Evolutionary conservation across 2,329 filamentous ascomycete genomes (phyloP), one percentile per base, ranked within the genome.

Genomic region (Alternaria viburni): DNA sequence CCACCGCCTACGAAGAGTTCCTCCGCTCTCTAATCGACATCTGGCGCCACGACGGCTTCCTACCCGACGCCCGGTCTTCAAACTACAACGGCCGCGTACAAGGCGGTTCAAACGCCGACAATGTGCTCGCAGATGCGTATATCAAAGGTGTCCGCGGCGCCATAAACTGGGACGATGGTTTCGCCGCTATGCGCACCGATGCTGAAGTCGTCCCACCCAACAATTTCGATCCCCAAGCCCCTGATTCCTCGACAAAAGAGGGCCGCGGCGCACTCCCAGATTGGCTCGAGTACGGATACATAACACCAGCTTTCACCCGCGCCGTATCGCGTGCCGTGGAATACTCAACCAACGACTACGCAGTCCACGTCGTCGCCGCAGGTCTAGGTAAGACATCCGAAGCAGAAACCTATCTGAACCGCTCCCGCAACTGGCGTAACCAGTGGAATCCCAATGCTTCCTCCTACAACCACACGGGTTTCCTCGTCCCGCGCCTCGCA

Each of bases 41-140:
- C 69, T 92, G 87, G 86, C 82, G 87, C 58, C 80, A 88, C 64
- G 88, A 89, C 6, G 88, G 88, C 5, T 91, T 85, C 69, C 81
- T 90, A 72, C 89, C 89, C 0, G 89, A 91, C 69, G 89, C 84
- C 0, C 86, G 90, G 11, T 91, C 88, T 0, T 90, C 87, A 2
- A 89, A 91, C 76, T 90, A 83, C 80, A 92, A 91, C 65, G 90
- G 90, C 10, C 86, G 87, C 15, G 87, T 88, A 0, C 90, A 92
- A 74, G 90, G 89, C 11, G 90, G 90, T 8, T 90, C 86, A 12
- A 92, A 92, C 70, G 86, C 87, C 5, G 90, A 93, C 74, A 92
- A 90, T 60, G 86, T 93, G 5, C 85, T 93, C 15, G 90, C 90
- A 3, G 90, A 93, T 71, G 90, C 90, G 0, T 92, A 87, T 65